Evolutionary conservation across 805 yeast species (phyloP).

Genomic region (Blastobotrys mokoenaii): DNA sequence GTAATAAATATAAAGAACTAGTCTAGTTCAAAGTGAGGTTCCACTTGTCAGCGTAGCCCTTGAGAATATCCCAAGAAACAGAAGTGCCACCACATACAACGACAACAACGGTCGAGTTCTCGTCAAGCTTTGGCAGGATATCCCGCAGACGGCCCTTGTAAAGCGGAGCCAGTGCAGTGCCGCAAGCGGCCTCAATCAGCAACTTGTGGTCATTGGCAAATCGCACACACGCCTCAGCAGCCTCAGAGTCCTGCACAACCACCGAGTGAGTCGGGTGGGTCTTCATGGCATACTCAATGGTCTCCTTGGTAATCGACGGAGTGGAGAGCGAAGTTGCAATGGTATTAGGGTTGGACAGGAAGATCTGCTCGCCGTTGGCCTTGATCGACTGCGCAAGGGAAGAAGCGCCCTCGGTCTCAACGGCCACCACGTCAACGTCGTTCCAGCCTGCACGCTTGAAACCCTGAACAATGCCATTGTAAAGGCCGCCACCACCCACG

Average conservation of each 20-base stretch:
- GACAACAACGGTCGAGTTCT: constrained; percentile 41
- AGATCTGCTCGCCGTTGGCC: constrained; percentile 37
- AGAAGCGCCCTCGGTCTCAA: constrained; percentile 57
- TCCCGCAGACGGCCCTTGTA: constrained; percentile 18
- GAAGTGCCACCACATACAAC: constrained; percentile 54
- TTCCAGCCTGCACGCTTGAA: constrained; percentile 47
- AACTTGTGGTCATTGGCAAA: constrained; percentile 44
- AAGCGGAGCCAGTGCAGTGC: constrained; percentile 50
- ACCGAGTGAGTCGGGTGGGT: constrained; percentile 35
- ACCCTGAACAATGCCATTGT: constrained; percentile 81
- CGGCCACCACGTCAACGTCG: constrained; percentile 35
- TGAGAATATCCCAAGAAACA: constrained; percentile 18
- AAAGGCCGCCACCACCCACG: constrained; percentile 94
- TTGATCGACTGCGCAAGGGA: constrained; percentile 45
- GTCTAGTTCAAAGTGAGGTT: neutral
- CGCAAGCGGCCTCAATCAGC: constrained; percentile 66
- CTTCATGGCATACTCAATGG: constrained; percentile 38
- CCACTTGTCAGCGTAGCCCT: constrained; percentile 17
- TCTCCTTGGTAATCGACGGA: constrained; percentile 42
- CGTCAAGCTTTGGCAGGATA: constrained; percentile 19
- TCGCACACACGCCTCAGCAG: constrained; percentile 43
- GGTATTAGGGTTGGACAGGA: constrained; percentile 37
- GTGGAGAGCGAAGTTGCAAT: constrained; percentile 62
- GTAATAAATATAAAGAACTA: neutral
- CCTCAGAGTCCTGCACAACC: constrained; percentile 46